Evolutionary conservation across 371 early-diverging fungal genomes (phyloP).

Genomic region (Zychaea mexicana): DNA sequence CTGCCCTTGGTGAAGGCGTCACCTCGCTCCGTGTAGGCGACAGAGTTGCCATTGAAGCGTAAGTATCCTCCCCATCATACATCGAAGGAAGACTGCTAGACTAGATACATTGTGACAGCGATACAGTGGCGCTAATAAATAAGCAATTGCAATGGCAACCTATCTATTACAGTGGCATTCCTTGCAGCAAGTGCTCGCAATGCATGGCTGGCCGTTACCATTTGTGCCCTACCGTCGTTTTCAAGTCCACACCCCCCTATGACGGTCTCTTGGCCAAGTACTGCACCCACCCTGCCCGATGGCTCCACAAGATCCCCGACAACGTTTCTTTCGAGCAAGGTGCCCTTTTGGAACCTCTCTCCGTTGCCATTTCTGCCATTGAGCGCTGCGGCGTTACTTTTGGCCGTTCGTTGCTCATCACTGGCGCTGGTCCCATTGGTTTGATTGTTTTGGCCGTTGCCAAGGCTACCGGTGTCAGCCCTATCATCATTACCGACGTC

Average conservation of each 20-base stretch:
- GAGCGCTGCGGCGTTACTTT: slow-evolving; percentile 40
- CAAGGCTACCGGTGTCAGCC: slow-evolving; percentile 41
- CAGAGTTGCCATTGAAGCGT: slow-evolving; percentile 42
- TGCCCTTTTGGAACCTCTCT: slow-evolving; percentile 49
- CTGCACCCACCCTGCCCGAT: slow-evolving; percentile 48
- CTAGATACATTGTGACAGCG: too few relatives aligned
- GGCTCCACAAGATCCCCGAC: slow-evolving; percentile 49
- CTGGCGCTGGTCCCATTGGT: slow-evolving; percentile 50
- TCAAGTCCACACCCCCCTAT: slow-evolving; percentile 28
- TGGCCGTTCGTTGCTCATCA: slow-evolving; percentile 43
- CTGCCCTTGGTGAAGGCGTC: slow-evolving; percentile 42
- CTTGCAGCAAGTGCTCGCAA: slow-evolving; percentile 45
- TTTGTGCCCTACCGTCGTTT: slow-evolving; percentile 27
- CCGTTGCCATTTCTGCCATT: slow-evolving; percentile 46
- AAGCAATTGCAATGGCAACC: background rate
- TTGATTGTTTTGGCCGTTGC: slow-evolving; percentile 44
- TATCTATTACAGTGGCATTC: slow-evolving; percentile 39
- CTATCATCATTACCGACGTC: slow-evolving; percentile 44
- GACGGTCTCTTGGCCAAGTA: slow-evolving; percentile 47
- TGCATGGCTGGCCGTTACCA: slow-evolving; percentile 51
- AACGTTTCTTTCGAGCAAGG: slow-evolving; percentile 41
- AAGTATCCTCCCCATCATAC: slow-evolving; percentile 13
- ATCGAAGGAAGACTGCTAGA: too few relatives aligned
- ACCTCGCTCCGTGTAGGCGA: slow-evolving; percentile 29
- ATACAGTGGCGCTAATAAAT: too few relatives aligned